These are phyloP conservation scores for Pezizomycotina sp. DNA, from an alignment of 2,329 filamentous ascomycete species.

Conservation along the genomic window DNA sequence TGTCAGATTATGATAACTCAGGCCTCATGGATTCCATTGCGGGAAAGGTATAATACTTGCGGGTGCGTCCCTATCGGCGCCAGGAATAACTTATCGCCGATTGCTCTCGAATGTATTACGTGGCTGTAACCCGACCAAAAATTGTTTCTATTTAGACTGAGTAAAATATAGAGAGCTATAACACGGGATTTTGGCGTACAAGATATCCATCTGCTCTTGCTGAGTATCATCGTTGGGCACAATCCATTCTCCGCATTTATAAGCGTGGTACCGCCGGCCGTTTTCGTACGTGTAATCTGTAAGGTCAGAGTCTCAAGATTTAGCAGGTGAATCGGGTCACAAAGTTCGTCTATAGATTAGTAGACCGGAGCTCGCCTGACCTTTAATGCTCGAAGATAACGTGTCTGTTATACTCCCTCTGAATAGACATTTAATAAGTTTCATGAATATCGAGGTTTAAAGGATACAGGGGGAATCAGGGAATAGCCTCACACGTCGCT, in stretches of 20 bases:
- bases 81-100: constrained; percentile 29
- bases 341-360: too few species aligned
- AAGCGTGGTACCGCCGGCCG: constrained; percentile 35
- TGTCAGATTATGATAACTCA: background rate
- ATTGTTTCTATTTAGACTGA: background rate
- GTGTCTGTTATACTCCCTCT: too few species aligned
- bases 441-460: too few species aligned
- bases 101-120: constrained; percentile 26
- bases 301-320: too few species aligned
- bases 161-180: background rate
- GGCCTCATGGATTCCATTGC: too few species aligned
- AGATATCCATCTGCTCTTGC: constrained; percentile 19
- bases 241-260: constrained; percentile 35
- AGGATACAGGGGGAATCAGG: too few species aligned
- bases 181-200: constrained; percentile 4
- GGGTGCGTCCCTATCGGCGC: constrained; percentile 29
- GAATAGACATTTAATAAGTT: too few species aligned
- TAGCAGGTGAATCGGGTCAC: too few species aligned
- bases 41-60: constrained; percentile 7
- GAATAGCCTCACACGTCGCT: too few species aligned
- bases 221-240: constrained; percentile 36
- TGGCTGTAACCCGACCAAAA: constrained; percentile 17
- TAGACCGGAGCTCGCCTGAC: too few species aligned
- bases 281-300: constrained; percentile 22
- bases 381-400: too few species aligned